phyloP scores from a whole-genome alignment of 306 rosid genomes.

The Lablab purpureus region DNA sequence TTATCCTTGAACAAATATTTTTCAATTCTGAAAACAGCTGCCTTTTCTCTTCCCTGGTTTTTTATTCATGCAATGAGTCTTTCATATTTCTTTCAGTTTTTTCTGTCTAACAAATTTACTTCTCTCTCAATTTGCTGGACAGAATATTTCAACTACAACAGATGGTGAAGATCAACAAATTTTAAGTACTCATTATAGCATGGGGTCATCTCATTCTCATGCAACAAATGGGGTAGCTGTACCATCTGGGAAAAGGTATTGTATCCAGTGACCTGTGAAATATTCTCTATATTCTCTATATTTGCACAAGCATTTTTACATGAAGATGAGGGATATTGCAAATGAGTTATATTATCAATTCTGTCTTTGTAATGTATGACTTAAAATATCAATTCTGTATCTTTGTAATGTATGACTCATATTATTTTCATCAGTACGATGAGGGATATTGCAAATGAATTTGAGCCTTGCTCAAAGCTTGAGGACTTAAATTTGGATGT shows the following conservation, averaged over 20 bases:
- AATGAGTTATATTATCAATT: no score
- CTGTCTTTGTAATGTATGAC: constrained; percentile 19
- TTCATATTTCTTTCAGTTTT: constrained; percentile 23
- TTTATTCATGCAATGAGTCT: not conserved
- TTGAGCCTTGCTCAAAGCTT: constrained; percentile 96
- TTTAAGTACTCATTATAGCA: constrained; percentile 41
- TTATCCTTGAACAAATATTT: not conserved
- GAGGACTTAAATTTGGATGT: constrained; percentile 95
- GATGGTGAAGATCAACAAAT: constrained; percentile 50
- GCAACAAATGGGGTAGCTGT: constrained; percentile 46
- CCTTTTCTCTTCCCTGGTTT: not conserved
- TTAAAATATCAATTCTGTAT: constrained; percentile 39
- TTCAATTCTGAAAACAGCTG: not conserved
- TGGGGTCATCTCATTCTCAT: constrained; percentile 37
- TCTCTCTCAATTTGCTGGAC: constrained; percentile 36
- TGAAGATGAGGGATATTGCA: not conserved
- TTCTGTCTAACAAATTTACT: constrained; percentile 29
- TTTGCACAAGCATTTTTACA: constrained; percentile 2
- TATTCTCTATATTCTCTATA: constrained; percentile 3
- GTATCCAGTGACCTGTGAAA: constrained; percentile 6
- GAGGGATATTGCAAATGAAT: constrained; percentile 72
- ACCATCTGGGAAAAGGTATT: constrained; percentile 53
- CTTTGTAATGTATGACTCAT: constrained; percentile 29
- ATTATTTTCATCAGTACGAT: constrained; percentile 51
- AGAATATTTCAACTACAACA: constrained; percentile 49